Base-by-base conservation (phyloP, 2,329 filamentous ascomycete genomes). In the Xylaria hypoxylon region DNA sequence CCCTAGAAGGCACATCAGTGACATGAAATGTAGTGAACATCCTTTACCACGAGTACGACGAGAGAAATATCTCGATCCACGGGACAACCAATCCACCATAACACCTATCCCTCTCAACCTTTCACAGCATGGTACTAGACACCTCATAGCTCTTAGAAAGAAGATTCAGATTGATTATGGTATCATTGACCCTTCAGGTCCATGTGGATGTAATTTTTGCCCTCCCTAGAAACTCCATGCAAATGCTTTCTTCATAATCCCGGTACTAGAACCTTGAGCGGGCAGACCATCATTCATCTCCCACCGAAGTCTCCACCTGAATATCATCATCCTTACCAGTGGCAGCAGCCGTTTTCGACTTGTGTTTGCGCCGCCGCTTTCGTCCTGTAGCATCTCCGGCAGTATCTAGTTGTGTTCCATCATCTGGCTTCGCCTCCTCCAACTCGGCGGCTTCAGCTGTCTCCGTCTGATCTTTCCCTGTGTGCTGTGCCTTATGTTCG, bases 341-440 rank as follows among this genome's bases (percentile, higher is more conserved):
- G 15, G 50, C 51, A 53, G 22, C 56, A 55, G 59, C 19, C 33
- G 62, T 35, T 35, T 67, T 66, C 24, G 68, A 57, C 64, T 75
- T 75, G 38, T 74, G 74, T 66, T 72, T 76, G 59, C 74, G 69
- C 62, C 65, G 70, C 55, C 74, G 72, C 45, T 74, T 76, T 59
- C 68, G 65, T 24, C 70, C 73, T 5, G 70, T 59, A 38, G 31
- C 60, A 60, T 72, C 73, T 50, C 62, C 64, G 19, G 68, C 40
- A 19, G 45, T 56, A 26, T 67, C 64, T 33, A 11, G 6, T 5
- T 59, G 57, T 47, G 38, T 57, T 61, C 19, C 45, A 26, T 55
- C 56, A 47, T 64, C 69, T 2, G 56, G 38, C 40, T 55, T 45
- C 33, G 31, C 52, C 42, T 52, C 62, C n/a, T 70, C 67, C 13